Evolutionary conservation across 163 green algal species (phyloP).

Genomic region (Botryococcus braunii): DNA sequence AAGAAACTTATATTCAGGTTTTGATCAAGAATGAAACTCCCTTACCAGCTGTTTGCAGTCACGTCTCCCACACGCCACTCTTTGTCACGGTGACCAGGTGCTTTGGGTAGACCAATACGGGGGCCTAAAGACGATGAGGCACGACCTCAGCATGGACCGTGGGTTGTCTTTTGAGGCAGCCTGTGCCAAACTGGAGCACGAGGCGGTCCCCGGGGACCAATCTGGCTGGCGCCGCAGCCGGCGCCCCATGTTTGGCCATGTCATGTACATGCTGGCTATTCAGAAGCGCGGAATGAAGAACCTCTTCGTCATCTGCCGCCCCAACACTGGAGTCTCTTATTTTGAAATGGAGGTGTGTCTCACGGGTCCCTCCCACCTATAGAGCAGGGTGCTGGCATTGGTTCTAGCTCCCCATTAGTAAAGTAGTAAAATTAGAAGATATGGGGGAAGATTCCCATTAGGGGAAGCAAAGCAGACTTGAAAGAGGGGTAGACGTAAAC

Average conservation of each 20-base stretch:
- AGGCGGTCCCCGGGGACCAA: conserved; percentile 25
- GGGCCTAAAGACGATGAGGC: conserved; percentile 41
- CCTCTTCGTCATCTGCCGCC: conserved; percentile 52
- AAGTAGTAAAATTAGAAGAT: too few relatives aligned
- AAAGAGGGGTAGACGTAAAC: too few relatives aligned
- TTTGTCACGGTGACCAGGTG: conserved; percentile 20
- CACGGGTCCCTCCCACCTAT: too few relatives aligned
- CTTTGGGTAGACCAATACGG: conserved; percentile 54
- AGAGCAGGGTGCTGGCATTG: too few relatives aligned
- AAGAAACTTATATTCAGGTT: too few relatives aligned
- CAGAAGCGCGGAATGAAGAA: conserved; percentile 40
- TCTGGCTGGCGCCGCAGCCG: conserved; percentile 49
- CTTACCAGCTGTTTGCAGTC: too few relatives aligned
- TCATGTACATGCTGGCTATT: conserved; percentile 58
- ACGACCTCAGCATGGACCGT: conserved; percentile 68
- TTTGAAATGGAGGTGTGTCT: conserved; percentile 67
- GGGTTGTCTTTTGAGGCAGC: conserved; percentile 63
- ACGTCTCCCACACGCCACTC: too few relatives aligned
- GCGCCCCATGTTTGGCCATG: conserved; percentile 7
- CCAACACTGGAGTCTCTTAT: conserved; percentile 64
- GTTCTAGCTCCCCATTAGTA: too few relatives aligned
- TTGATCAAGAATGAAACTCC: too few relatives aligned
- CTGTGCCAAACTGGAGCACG: conserved; percentile 34
- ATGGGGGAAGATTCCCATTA: too few relatives aligned
- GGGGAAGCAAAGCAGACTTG: too few relatives aligned